Percentiles rank a stretch among this genome's conserved stretches.
Evolutionary conservation across 2,329 filamentous ascomycete genomes (phyloP).

Genomic region (Colletotrichum incanum): DNA sequence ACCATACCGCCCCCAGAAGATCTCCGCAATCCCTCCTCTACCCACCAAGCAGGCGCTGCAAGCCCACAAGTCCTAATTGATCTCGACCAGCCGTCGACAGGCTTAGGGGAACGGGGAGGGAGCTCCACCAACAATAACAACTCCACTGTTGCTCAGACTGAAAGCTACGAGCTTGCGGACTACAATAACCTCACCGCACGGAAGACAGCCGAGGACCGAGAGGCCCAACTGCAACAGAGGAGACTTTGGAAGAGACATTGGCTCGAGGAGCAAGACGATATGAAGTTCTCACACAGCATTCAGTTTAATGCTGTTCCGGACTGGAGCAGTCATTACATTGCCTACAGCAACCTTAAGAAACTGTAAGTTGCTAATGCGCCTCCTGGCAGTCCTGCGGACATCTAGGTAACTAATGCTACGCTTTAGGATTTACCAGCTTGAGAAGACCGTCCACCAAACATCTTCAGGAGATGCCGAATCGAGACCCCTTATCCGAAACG

Average conservation of each 20-base stretch:
- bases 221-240: conserved; percentile 59
- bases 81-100: conserved; percentile 33
- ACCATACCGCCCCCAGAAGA: conserved; percentile 41
- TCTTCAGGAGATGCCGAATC: conserved; percentile 82
- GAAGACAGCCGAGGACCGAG: conserved; percentile 50
- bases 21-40: conserved; percentile 43
- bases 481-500: conserved; percentile 82
- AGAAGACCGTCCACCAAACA: conserved; percentile 83
- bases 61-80: conserved; percentile 39
- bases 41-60: conserved; percentile 42
- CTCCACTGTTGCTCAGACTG: conserved; percentile 24
- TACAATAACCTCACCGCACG: conserved; percentile 54
- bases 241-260: conserved; percentile 76
- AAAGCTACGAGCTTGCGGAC: conserved; percentile 60
- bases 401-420: conserved; percentile 19
- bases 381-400: background rate
- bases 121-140: conserved; percentile 34
- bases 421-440: conserved; percentile 90
- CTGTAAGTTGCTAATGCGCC: conserved; percentile 72
- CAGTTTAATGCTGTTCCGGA: conserved; percentile 99
- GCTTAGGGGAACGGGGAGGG: conserved; percentile 44
- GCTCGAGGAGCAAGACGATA: conserved; percentile 84
- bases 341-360: conserved; percentile 99
- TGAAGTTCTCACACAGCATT: conserved; percentile 99
- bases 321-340: conserved; percentile 98